Evolutionary conservation across 2,329 filamentous ascomycete species (phyloP).

Genomic region (Alternaria sp.): DNA sequence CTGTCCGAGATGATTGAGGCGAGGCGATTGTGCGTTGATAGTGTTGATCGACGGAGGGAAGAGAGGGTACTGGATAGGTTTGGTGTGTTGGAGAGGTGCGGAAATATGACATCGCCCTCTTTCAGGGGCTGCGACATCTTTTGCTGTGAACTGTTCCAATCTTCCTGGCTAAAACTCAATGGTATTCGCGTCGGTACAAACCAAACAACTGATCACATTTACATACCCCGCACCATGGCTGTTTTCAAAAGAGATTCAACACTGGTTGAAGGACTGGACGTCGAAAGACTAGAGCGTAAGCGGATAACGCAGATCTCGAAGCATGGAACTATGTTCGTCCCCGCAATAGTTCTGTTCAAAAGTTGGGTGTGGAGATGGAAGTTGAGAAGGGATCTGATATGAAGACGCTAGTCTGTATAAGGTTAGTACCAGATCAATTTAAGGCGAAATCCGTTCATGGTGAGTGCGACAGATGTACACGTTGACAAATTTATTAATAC

Average conservation of each 20-base stretch:
- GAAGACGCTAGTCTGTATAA: neutral
- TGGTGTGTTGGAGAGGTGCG: slow-evolving; percentile 67
- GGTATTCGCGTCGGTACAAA: neutral
- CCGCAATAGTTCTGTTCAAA: neutral
- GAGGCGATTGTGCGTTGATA: slow-evolving; percentile 83
- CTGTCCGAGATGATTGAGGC: slow-evolving; percentile 80
- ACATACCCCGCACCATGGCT: slow-evolving; percentile 16
- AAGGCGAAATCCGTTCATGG: neutral
- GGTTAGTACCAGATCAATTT: neutral
- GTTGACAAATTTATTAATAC: neutral
- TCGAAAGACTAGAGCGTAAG: no score
- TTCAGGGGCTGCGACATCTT: slow-evolving; percentile 40
- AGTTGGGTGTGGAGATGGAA: neutral
- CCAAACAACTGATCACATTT: neutral
- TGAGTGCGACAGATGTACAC: neutral
- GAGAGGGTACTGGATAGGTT: slow-evolving; percentile 69
- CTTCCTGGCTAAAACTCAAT: neutral
- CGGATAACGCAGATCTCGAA: neutral
- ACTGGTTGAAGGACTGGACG: neutral
- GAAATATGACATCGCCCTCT: slow-evolving; percentile 61
- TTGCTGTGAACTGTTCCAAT: neutral
- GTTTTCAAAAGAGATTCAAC: neutral
- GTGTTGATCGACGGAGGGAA: slow-evolving; percentile 76
- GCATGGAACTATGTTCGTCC: neutral
- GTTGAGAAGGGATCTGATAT: neutral